Evolutionary conservation across 2,329 filamentous ascomycete species (phyloP), one percentile per base, ranked within the genome.

Genomic region (Alternaria gaisen): DNA sequence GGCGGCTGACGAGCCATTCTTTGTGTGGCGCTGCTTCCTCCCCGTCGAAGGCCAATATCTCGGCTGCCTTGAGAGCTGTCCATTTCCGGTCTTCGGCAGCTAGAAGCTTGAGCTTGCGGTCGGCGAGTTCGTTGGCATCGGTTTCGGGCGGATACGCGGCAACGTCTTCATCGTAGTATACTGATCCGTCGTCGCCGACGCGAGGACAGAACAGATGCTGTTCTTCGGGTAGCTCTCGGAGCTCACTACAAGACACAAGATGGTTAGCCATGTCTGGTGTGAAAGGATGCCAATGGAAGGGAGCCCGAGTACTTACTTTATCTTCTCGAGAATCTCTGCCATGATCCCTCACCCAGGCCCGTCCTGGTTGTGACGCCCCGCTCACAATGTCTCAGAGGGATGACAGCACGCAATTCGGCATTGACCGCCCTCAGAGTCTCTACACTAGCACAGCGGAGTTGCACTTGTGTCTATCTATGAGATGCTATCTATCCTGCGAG

Each of bases 191-290:
- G 12, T 78, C 76, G 41, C 72, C 69, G 20, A 66, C 38, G 55
- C 83, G 79, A 16, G 83, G 82, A 66, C 83, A 85, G 69, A 84
- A 84, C 61, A 83, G 81, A 70, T 85, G 83, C 38, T 79, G 64
- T 5, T 79, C 75, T 40, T 72, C 70, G 43, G 79, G 73, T 9
- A 81, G 71, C 32, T 69, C 60, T 66, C 74, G 69, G 42, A 81
- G 75, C 61, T 80, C 71, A 50, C 79, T 81, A 50, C 44, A 55
- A 48, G 53, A 42, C 53, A 44, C 46, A 51, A 55, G 32, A 42
- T 61, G 44, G 72, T 77, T 40, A 73, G 65, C 53, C 69, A 69
- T 61, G 65, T 44, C 30, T 53, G 44, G 28, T 47, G 36, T 26
- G 28, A 12, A 42, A n/a, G 24, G 36, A 26, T 20, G 24, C 18